Percentiles rank a stretch among this genome's conserved stretches.
Conservation (phyloP, 768 basidiomycete species). For the Suillus bovinus region DNA sequence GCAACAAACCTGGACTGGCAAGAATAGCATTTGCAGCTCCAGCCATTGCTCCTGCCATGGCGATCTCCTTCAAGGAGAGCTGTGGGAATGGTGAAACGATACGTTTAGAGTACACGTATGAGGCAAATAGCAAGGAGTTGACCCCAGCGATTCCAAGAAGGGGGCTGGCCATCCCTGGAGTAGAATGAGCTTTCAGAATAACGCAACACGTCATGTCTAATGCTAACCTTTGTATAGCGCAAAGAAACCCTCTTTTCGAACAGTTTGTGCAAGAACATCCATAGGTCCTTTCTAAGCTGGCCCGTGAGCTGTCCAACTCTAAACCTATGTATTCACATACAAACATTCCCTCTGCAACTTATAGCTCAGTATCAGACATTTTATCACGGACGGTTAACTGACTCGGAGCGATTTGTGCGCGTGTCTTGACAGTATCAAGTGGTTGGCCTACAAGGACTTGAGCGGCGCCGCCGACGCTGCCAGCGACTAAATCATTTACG, state of each 20-base stretch:
- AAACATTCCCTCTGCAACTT: constrained; percentile 75
- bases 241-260: constrained; percentile 85
- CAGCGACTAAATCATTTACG: constrained; percentile 81
- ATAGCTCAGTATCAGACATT: constrained; percentile 9
- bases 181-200: neutral
- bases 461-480: constrained; percentile 89
- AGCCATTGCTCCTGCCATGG: constrained; percentile 87
- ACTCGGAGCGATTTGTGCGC: constrained; percentile 88
- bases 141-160: constrained; percentile 93
- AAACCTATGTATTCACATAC: constrained; percentile 46
- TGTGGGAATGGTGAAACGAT: constrained; percentile 89
- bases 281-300: constrained; percentile 80
- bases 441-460: constrained; percentile 96
- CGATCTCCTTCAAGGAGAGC: constrained; percentile 75
- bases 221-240: constrained; percentile 89
- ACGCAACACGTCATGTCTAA: neutral
- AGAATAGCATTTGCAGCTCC: constrained; percentile 89
- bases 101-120: constrained; percentile 81
- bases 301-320: neutral
- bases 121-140: constrained; percentile 92
- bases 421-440: constrained; percentile 84
- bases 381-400: constrained; percentile 22
- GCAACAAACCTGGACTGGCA: constrained; percentile 75
- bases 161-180: constrained; percentile 86
- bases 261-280: constrained; percentile 83